Evolutionary conservation across 75 land plant species (phyloP).

Genomic region (Larix kaempferi): DNA sequence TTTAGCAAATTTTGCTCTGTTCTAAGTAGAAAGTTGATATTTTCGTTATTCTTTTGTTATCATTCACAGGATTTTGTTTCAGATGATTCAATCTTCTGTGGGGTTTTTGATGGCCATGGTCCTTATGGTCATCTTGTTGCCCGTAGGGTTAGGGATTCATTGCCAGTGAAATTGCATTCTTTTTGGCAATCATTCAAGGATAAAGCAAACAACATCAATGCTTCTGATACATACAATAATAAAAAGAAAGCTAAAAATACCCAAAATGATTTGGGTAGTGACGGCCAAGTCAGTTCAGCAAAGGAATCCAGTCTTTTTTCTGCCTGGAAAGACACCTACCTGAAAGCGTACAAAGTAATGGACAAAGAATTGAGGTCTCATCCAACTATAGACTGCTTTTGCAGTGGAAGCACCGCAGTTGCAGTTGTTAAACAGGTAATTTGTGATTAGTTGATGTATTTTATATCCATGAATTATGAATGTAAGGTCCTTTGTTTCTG

Average conservation of each 20-base stretch:
- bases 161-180: slow-evolving; percentile 37
- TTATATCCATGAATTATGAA: not conserved
- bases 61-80: slow-evolving; percentile 7
- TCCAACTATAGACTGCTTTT: slow-evolving; percentile 63
- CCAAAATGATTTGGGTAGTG: not conserved
- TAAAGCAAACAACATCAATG: slow-evolving; percentile 1
- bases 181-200: slow-evolving; percentile 20
- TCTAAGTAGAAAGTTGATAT: not conserved
- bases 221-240: not conserved
- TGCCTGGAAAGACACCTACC: slow-evolving; percentile 49
- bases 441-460: not conserved
- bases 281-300: not conserved
- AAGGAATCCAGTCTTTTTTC: slow-evolving; percentile 8
- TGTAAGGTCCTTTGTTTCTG: not conserved
- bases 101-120: slow-evolving; percentile 57
- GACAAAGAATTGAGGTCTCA: slow-evolving; percentile 57
- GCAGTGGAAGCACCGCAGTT: slow-evolving; percentile 79
- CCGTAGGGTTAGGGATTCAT: slow-evolving; percentile 43
- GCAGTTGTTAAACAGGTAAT: slow-evolving; percentile 66
- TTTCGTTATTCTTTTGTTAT: slow-evolving; percentile 9
- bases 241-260: slow-evolving; percentile 4
- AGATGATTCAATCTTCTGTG: slow-evolving; percentile 38
- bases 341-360: slow-evolving; percentile 61
- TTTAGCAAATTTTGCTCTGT: not conserved
- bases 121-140: slow-evolving; percentile 51